Conservation (phyloP, 306 rosid species). For the Quercus aquifolioides region DNA sequence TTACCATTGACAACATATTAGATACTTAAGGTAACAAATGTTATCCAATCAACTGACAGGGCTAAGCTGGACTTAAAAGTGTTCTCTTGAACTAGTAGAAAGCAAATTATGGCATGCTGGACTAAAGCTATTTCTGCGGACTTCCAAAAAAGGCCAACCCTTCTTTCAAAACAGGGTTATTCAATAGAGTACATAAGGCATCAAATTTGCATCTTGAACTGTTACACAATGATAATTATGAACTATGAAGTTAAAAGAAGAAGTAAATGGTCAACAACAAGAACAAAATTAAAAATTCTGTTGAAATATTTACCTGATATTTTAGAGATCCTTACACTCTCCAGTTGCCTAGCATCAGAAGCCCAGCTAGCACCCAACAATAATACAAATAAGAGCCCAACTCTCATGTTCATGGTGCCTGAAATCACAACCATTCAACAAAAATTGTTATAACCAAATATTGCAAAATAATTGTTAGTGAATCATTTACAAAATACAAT, state of each 20-base stretch:
- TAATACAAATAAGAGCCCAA: constrained; percentile 33
- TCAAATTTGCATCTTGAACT: neutral
- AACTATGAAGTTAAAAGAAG: neutral
- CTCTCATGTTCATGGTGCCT: constrained; percentile 37
- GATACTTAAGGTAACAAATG: neutral
- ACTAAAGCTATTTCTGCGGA: neutral
- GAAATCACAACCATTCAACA: constrained; percentile 5
- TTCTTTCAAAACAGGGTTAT: neutral
- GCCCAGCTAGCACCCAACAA: constrained; percentile 33
- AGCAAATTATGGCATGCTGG: neutral
- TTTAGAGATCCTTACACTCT: neutral
- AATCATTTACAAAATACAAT: neutral
- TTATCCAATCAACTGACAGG: neutral
- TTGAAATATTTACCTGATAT: constrained; percentile 9
- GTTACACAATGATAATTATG: neutral
- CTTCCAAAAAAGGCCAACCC: neutral
- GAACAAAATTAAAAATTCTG: neutral
- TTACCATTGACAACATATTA: neutral
- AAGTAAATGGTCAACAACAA: neutral
- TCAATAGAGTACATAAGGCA: neutral
- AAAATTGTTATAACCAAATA: neutral
- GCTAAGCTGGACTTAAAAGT: neutral
- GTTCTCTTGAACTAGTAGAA: neutral
- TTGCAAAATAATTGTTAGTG: neutral
- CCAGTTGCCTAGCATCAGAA: constrained; percentile 29